These are phyloP conservation scores for Tricholoma furcatifolium DNA, from an alignment of 768 basidiomycete species.

Conservation along the genomic window DNA sequence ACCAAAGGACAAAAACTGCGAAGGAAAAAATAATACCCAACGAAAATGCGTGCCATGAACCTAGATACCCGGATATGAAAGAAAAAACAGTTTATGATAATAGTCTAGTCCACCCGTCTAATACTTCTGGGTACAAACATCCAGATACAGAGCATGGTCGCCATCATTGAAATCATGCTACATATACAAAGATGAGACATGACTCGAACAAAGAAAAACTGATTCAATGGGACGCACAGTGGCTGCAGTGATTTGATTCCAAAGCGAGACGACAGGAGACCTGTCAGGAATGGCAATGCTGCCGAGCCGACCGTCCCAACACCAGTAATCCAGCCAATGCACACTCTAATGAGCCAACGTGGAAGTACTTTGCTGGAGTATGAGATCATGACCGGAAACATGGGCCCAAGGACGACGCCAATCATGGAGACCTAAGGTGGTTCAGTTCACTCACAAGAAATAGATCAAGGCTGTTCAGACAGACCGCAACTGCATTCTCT, in stretches of 20 bases:
- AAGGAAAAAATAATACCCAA: no score
- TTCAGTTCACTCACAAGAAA: background rate
- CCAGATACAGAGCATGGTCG: constrained; percentile 23
- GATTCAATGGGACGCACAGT: constrained; percentile 13
- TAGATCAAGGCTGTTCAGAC: background rate
- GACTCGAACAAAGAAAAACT: no score
- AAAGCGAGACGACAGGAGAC: constrained; percentile 14
- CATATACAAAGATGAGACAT: no score
- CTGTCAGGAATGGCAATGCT: constrained; percentile 22
- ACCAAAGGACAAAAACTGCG: no score
- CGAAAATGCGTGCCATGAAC: no score
- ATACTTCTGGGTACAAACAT: constrained; percentile 19
- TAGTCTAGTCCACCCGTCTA: constrained; percentile 13
- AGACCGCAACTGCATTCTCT: constrained; percentile 47
- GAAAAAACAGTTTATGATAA: no score
- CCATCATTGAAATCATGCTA: constrained; percentile 28
- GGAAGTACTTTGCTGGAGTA: constrained; percentile 34
- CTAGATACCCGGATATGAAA: no score
- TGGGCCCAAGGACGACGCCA: constrained; percentile 54
- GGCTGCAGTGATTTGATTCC: constrained; percentile 15
- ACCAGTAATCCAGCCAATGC: constrained; percentile 46
- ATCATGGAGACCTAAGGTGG: constrained; percentile 36
- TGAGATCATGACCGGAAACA: constrained; percentile 47
- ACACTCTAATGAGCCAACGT: constrained; percentile 32
- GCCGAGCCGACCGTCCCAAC: constrained; percentile 25